Evolutionary conservation across 2,329 filamentous ascomycete genomes (phyloP), one percentile per base, ranked within the genome.

Genomic region (Acarospora socialis): DNA sequence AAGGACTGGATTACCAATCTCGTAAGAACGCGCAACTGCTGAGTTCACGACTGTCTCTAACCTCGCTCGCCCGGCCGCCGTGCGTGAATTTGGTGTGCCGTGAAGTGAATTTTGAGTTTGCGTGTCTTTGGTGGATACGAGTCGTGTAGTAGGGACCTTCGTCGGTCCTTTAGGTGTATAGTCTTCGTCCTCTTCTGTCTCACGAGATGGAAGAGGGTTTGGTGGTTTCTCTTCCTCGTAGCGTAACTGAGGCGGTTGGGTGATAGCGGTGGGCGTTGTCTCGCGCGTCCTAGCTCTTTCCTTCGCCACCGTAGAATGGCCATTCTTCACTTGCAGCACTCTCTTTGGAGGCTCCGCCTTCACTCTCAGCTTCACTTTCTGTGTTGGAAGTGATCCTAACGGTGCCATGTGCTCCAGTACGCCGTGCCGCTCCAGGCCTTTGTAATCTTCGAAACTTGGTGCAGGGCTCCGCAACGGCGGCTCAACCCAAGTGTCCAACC

Each of bases 321-420:
- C 51, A 43, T 59, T 63, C 43, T 54, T 60, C 35, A 50, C 50
- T 36, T 60, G 37, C 19, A 54, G 45, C 16, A 53, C 54, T 33
- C 60, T 57, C 31, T 57, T 54, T 14, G 54, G 51, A 27, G 53
- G 55, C 30, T 61, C 56, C 23, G 45, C 50, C 47, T 62, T 67
- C 36, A 65, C 52, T 43, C 66, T 63, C 39, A 62, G 60, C 57
- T 73, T 72, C 42, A 74, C 61, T 50, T 72, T 68, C 28, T 66
- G 57, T 14, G 65, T 66, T 8, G 84, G 84, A 44, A 75, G 64
- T 33, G 74, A 68, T 23, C 84, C 84, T 34, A 93, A 60, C 16
- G 84, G 77, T 32, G 75, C 76, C 84, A 92, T 92, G 46, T 77
- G 77, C 54, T 81, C 77, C 36, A 92, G 63, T 12, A 92, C 80